Evolutionary conservation across 805 yeast species (phyloP).

Genomic region (Candida namnaoensis): DNA sequence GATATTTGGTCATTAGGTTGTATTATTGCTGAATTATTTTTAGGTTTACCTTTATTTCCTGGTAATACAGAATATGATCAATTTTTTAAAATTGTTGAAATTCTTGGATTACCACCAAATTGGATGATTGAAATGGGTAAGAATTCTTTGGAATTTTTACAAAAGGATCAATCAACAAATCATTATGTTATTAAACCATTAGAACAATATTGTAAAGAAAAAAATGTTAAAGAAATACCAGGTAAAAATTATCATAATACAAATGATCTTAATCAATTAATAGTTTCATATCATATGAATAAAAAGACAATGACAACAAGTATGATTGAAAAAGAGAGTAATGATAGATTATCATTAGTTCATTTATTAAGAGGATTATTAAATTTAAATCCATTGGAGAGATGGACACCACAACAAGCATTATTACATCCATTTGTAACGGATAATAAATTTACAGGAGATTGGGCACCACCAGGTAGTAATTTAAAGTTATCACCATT

Average conservation of each 20-base stretch:
- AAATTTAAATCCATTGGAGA: constrained; percentile 81
- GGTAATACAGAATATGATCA: constrained; percentile 94
- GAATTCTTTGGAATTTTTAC: constrained; percentile 56
- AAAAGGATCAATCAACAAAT: constrained; percentile 13
- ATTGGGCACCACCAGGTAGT: constrained; percentile 44
- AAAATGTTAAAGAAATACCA: constrained; percentile 58
- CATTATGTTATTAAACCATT: constrained; percentile 20
- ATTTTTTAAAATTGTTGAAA: constrained; percentile 69
- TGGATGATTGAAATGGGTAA: constrained; percentile 98
- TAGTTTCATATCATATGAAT: constrained; percentile 66
- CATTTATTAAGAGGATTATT: constrained; percentile 76
- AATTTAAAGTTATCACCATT: constrained; percentile 1
- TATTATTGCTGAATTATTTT: constrained; percentile 79
- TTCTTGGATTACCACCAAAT: constrained; percentile 80
- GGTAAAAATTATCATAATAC: constrained; percentile 76
- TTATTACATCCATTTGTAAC: constrained; percentile 84
- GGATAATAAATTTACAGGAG: constrained; percentile 42
- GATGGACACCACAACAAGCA: constrained; percentile 98
- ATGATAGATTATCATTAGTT: constrained; percentile 58
- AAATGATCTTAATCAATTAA: constrained; percentile 58
- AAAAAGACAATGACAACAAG: constrained; percentile 39
- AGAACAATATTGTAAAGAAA: constrained; percentile 44
- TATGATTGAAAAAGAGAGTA: constrained; percentile 59
- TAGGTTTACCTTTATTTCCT: constrained; percentile 91
- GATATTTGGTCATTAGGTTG: constrained; percentile 98